phyloP scores from a whole-genome alignment of 345 rosid species.

The Gossypium thurberi region DNA sequence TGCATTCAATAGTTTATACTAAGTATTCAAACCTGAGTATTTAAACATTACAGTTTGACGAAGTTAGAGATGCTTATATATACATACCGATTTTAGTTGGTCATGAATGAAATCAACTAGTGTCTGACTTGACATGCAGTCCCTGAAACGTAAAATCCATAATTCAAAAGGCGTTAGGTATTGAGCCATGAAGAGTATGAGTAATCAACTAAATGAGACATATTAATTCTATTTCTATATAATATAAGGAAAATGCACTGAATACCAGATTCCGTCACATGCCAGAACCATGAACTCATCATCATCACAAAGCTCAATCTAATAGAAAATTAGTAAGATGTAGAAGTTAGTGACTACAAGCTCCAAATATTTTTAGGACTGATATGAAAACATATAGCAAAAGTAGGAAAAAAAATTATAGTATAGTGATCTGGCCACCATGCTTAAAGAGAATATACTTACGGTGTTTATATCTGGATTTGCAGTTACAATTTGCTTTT shows the following conservation, averaged over 20 bases:
- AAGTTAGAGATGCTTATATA: conserved; percentile 10
- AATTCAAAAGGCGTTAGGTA: background rate
- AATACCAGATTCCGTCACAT: conserved; percentile 93
- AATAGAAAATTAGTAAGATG: conserved; percentile 7
- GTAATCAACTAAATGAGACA: background rate
- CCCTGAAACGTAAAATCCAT: conserved; percentile 42
- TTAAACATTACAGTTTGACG: background rate
- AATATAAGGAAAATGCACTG: conserved; percentile 10
- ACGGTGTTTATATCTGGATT: conserved; percentile 78
- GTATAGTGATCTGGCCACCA: background rate
- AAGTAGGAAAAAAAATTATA: background rate
- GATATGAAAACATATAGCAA: background rate
- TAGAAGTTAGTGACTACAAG: background rate
- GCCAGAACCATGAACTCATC: conserved; percentile 92
- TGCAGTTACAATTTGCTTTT: conserved; percentile 82
- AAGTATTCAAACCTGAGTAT: background rate
- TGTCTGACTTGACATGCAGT: conserved; percentile 94
- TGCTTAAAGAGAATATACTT: conserved; percentile 10
- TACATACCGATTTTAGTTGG: conserved; percentile 54
- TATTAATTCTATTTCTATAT: background rate
- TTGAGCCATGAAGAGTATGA: background rate
- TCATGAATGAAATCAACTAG: conserved; percentile 87
- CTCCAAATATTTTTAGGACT: background rate
- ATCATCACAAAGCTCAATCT: conserved; percentile 93
- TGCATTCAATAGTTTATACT: background rate